Evolutionary conservation across 192 early-diverging fungal genomes (phyloP).

Genomic region (Phycomyces blakesleeanus): DNA sequence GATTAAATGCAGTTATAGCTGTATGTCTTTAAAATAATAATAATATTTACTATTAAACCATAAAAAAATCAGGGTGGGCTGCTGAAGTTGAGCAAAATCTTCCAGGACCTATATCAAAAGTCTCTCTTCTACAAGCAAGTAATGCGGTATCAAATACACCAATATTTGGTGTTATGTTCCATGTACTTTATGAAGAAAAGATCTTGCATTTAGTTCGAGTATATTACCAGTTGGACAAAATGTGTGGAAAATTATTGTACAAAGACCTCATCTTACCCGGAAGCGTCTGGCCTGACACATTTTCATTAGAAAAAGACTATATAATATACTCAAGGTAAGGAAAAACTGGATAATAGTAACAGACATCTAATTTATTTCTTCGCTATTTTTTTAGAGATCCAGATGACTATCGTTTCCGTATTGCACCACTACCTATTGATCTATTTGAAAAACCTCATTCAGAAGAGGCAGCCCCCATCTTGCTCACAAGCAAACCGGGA

Average conservation of each 20-base stretch:
- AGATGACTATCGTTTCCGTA: constrained; percentile 16
- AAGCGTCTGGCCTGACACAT: constrained; percentile 11
- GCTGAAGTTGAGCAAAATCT: constrained; percentile 9
- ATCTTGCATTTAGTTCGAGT: constrained; percentile 22
- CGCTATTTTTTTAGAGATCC: constrained; percentile 26
- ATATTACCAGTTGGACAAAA: constrained; percentile 9
- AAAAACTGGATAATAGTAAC: background rate
- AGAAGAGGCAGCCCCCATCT: constrained; percentile 2
- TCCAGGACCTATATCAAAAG: constrained; percentile 22
- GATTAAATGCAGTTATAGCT: background rate
- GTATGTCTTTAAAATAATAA: too few relatives aligned
- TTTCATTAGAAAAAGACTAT: constrained; percentile 20
- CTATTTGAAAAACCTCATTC: constrained; percentile 12
- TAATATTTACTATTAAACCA: background rate
- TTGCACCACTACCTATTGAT: constrained; percentile 6
- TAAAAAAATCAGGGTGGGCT: constrained; percentile 9
- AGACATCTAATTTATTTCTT: too few relatives aligned
- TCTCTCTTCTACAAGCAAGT: background rate
- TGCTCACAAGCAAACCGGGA: constrained; percentile 8
- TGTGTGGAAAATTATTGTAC: background rate
- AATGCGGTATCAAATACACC: background rate
- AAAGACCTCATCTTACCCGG: constrained; percentile 30
- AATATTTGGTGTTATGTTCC: constrained; percentile 25
- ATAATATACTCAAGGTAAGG: constrained; percentile 32
- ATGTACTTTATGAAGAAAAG: constrained; percentile 20